These are phyloP conservation scores for Macrocystidia cucumis DNA, from an alignment of 1,284 basidiomycete genomes.

Conservation along the genomic window DNA sequence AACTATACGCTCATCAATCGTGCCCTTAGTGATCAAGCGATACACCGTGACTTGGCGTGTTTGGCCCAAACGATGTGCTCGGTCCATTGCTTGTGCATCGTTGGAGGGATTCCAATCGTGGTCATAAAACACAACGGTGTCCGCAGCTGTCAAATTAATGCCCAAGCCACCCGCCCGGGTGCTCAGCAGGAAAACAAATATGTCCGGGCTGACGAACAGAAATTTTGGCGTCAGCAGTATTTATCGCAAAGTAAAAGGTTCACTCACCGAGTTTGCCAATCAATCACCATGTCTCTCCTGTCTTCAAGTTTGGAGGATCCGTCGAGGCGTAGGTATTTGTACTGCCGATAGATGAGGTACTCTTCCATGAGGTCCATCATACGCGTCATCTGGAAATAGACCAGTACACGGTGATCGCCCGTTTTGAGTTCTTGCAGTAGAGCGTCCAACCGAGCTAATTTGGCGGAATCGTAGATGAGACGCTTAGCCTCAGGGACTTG, in stretches of 20 bases:
- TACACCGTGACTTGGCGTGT: conserved; percentile 99
- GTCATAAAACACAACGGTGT: conserved; percentile 98
- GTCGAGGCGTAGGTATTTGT: conserved; percentile 95
- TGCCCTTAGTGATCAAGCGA: conserved; percentile 92
- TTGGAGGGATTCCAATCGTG: conserved; percentile 99
- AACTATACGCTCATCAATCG: conserved; percentile 98
- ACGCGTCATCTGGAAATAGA: conserved; percentile 99
- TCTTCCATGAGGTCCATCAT: conserved; percentile 99
- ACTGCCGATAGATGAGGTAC: conserved; percentile 95
- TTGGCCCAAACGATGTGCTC: conserved; percentile 97
- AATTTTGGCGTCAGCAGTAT: conserved; percentile 7
- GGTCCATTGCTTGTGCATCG: conserved; percentile 99
- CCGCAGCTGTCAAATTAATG: conserved; percentile 97
- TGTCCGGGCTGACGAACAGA: conserved; percentile 73
- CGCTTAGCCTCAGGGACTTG: conserved; percentile 94
- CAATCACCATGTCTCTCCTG: conserved; percentile 97
- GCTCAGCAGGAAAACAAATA: conserved; percentile 94
- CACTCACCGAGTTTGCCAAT: conserved; percentile 94
- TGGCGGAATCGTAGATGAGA: conserved; percentile 95
- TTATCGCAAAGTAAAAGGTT: conserved; percentile 6
- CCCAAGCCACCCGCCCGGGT: conserved; percentile 96
- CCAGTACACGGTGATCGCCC: conserved; percentile 89
- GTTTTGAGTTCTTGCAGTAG: conserved; percentile 91
- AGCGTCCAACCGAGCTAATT: conserved; percentile 86
- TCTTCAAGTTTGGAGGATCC: conserved; percentile 95